Percentiles rank a stretch among this genome's conserved stretches.
phyloP scores from a whole-genome alignment of 1,284 basidiomycete genomes.

The Cutaneotrichosporon spelunceum region DNA sequence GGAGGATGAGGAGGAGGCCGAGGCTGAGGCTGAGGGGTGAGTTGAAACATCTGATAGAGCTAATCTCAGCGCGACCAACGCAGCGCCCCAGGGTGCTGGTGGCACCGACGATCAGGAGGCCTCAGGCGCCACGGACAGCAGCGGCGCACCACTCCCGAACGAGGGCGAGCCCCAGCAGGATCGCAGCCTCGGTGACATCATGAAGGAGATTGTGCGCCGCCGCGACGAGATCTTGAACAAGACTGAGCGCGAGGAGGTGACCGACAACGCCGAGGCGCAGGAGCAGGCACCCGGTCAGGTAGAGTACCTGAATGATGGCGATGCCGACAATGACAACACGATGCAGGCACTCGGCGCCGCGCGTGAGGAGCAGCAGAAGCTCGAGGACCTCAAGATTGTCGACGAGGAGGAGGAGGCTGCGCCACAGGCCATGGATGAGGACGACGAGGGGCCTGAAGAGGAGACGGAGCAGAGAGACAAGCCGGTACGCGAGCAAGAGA shows the following conservation, averaged over 20 bases:
- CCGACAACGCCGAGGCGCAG: conserved; percentile 40
- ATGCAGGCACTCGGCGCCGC: conserved; percentile 90
- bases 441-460: conserved; percentile 20
- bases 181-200: conserved; percentile 79
- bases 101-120: conserved; percentile 41
- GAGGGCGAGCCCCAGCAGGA: conserved; percentile 59
- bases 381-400: conserved; percentile 72
- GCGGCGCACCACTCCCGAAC: conserved; percentile 42
- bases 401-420: conserved; percentile 55
- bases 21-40: conserved; percentile 34
- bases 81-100: conserved; percentile 32
- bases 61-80: conserved; percentile 27
- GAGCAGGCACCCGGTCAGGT: conserved; percentile 61
- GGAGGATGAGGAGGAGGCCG: conserved; percentile 35
- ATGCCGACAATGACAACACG: conserved; percentile 65
- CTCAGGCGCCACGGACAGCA: conserved; percentile 42
- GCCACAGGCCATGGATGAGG: conserved; percentile 25
- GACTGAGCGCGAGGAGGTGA: conserved; percentile 51
- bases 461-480: conserved; percentile 6
- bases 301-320: conserved; percentile 75
- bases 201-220: conserved; percentile 77
- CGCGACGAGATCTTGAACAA: conserved; percentile 77
- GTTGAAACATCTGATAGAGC: conserved; percentile 30
- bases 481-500: conserved; percentile 19
- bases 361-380: conserved; percentile 71